These are phyloP conservation scores for Xylaria longipes DNA, from an alignment of 495 filamentous ascomycete species.

Conservation along the genomic window DNA sequence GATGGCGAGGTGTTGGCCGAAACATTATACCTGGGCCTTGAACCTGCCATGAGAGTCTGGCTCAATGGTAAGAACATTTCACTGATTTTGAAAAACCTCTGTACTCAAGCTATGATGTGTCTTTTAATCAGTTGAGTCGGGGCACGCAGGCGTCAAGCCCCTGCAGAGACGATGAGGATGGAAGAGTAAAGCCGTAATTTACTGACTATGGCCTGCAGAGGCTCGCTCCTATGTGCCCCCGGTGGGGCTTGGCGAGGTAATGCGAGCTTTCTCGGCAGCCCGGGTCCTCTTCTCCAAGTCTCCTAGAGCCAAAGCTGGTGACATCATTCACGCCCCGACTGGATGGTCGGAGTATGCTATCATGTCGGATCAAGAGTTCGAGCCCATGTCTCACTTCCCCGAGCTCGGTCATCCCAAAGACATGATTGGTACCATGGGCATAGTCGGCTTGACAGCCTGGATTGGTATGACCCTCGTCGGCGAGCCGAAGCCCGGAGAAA, in stretches of 20 bases:
- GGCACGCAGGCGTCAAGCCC: background rate
- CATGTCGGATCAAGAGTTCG: constrained; percentile 33
- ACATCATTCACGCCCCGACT: constrained; percentile 58
- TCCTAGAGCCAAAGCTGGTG: constrained; percentile 55
- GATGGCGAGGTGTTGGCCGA: constrained; percentile 8
- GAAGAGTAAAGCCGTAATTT: background rate
- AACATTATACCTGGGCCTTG: background rate
- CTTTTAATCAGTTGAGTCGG: background rate
- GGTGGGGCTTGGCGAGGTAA: background rate
- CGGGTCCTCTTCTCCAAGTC: constrained; percentile 54
- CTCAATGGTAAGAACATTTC: background rate
- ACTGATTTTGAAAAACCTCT: background rate
- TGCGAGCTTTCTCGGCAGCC: background rate
- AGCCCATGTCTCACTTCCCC: background rate
- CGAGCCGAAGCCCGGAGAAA: constrained; percentile 60
- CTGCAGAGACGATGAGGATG: background rate
- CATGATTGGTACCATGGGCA: constrained; percentile 1
- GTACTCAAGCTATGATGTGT: background rate
- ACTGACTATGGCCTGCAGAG: background rate
- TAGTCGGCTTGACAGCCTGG: constrained; percentile 10
- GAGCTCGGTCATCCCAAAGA: background rate
- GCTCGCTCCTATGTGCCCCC: constrained; percentile 9
- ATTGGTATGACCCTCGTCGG: constrained; percentile 46
- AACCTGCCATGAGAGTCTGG: constrained; percentile 3
- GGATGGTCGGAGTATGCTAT: constrained; percentile 71